Conservation (phyloP, 1,284 basidiomycete genomes). For the Cerioporus squamosus region DNA sequence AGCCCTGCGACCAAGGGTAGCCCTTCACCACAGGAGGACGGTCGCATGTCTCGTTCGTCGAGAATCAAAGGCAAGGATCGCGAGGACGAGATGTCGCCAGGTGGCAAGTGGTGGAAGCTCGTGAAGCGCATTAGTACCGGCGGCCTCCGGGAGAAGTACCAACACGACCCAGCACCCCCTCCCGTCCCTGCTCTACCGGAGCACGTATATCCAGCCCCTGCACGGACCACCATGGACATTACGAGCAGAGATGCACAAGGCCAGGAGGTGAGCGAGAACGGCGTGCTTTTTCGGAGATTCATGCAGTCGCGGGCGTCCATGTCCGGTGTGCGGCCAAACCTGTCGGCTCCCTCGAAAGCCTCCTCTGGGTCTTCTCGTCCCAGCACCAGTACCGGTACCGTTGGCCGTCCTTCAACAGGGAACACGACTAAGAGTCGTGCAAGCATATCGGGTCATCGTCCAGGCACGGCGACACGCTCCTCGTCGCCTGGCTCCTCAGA, state of each 20-base stretch:
- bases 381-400: conserved; percentile 22
- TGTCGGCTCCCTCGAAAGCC: conserved; percentile 12
- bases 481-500: conserved; percentile 64
- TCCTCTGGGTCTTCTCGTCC: conserved; percentile 12
- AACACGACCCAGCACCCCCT: conserved; percentile 40
- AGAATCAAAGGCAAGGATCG: conserved; percentile 33
- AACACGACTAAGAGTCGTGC: conserved; percentile 24
- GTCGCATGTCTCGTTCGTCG: conserved; percentile 16
- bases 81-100: conserved; percentile 37
- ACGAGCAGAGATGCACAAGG: conserved; percentile 14
- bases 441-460: conserved; percentile 32
- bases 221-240: conserved; percentile 33
- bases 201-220: conserved; percentile 29
- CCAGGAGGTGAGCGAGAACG: conserved; percentile 22
- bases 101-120: conserved; percentile 63
- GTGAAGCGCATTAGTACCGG: conserved; percentile 72
- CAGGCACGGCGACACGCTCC: conserved; percentile 49
- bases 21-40: conserved; percentile 18
- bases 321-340: conserved; percentile 32
- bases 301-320: conserved; percentile 38
- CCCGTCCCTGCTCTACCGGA: conserved; percentile 67
- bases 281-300: conserved; percentile 27
- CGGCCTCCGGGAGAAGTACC: conserved; percentile 61
- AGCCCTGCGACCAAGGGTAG: conserved; percentile 10
- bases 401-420: conserved; percentile 23